phyloP scores from a whole-genome alignment of 2,329 filamentous ascomycete genomes.

The Phaeosphaeriaceae sp. region DNA sequence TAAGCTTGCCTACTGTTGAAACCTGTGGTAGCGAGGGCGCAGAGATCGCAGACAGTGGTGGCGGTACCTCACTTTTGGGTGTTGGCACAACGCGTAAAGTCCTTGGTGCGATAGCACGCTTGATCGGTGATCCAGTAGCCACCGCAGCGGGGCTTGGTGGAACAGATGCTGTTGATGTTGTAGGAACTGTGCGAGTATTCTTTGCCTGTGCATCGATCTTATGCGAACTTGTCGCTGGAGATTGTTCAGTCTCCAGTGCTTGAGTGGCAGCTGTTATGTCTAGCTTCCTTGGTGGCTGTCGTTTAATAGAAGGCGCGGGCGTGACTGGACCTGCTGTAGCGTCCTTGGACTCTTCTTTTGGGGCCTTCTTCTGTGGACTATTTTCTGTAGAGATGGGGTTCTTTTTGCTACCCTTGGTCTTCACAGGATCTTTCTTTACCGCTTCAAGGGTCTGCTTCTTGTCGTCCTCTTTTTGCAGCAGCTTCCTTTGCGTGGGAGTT shows the following conservation, averaged over 20 bases:
- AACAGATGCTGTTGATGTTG: conserved; percentile 57
- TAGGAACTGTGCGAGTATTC: conserved; percentile 29
- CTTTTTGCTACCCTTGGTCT: conserved; percentile 30
- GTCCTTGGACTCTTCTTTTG: conserved; percentile 14
- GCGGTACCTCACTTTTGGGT: conserved; percentile 65
- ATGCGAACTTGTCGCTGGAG: conserved; percentile 13
- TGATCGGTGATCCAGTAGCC: conserved; percentile 50
- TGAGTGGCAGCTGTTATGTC: conserved; percentile 53
- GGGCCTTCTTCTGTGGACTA: conserved; percentile 16
- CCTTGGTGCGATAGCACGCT: conserved; percentile 59
- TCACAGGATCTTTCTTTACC: conserved; percentile 24
- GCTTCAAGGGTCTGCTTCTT: conserved; percentile 21
- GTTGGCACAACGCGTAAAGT: conserved; percentile 74
- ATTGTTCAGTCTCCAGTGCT: conserved; percentile 24
- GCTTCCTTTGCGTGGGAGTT: conserved; percentile 3
- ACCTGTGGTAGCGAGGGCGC: conserved; percentile 39
- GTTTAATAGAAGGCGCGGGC: conserved; percentile 31
- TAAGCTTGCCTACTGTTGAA: conserved; percentile 49
- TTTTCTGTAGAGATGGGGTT: conserved; percentile 13
- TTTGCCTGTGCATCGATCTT: conserved; percentile 36
- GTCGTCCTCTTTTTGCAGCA: conserved; percentile 19
- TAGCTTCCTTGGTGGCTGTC: conserved; percentile 55
- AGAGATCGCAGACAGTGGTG: conserved; percentile 45
- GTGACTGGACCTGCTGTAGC: conserved; percentile 8
- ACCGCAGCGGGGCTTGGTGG: conserved; percentile 62